Base-by-base conservation (phyloP, 1,284 basidiomycete genomes). In the Pseudozyma pruni region DNA sequence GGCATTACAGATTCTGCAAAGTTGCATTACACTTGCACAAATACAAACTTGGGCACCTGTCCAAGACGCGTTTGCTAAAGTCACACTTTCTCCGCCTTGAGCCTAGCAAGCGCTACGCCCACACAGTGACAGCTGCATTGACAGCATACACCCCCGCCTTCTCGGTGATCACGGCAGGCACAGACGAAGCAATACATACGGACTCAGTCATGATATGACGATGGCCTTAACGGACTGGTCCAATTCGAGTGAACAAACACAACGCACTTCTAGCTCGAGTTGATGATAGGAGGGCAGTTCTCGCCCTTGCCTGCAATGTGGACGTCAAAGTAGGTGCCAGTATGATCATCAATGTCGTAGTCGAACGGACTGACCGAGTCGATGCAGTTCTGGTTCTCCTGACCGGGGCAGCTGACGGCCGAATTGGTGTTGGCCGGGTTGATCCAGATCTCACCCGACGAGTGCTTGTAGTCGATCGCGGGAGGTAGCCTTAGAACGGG, bases 371-470 rank as follows among this genome's bases (percentile, higher is more conserved):
- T 52, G 34, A 72, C 64, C n/a, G 61, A 47, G n/a, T 53, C 48
- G 42, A 58, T 67, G 49, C 77, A 77, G 45, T 78, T 69, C 17
- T 63, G 22, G 62, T 79, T 79, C 72, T 79, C 75, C 53, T 76
- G 69, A n/a, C 76, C 78, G n/a, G 76, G 76, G 56, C 71, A 79
- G 22, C 38, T 52, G 22, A 66, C 60, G 33, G 61, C 72, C 17
- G 57, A 49, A 33, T 64, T 69, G 39, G 48, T 47, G 57, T 75
- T 72, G 32, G 52, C 58, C 9, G 75, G 71, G 52, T 69, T 72
- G 59, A 76, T 70, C 72, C 72, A 79, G 45, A 78, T 59, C 52
- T 76, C 71, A 17, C 74, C 74, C 23, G 54, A 59, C 3, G 66
- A 23, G 29, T 76, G 70, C 48, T 70, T 67, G 69, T 63, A 79